Base-by-base conservation (phyloP, 495 filamentous ascomycete species). In the Aspergillus nidulans region DNA sequence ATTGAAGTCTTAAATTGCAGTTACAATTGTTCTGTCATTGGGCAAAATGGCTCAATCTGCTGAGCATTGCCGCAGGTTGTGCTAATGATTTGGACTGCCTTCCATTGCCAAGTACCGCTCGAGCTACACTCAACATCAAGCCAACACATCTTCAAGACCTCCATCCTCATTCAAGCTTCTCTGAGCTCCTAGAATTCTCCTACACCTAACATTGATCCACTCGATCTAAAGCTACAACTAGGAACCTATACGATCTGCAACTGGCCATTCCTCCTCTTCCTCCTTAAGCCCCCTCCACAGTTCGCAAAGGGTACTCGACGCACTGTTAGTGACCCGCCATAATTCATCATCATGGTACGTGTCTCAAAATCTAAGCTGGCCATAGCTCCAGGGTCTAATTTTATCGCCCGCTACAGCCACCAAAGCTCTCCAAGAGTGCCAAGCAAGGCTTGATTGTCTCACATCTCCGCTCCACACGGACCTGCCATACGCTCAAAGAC, bases 401-500 rank as follows among this genome's bases (percentile, higher is more conserved):
- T 25, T 25, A 25, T 24, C 15, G 18, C 4, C 15, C 13, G 23
- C 60, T 41, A 54, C 57, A 86, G 84, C 77, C 84, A 18, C 84
- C 86, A 26, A 90, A 88, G 68, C 70, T 78, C 32, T 76, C 83
- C 32, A 78, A 80, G 56, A 70, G 73, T 16, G 78, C 78, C 13
- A 91, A 90, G 68, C 80, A 81, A 55, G 69, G 77, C 15, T 71
- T 80, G 23, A 85, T 89, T 59, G 71, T 88, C 53, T 63, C 74
- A 18, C 85, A 85, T 71, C 77, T 91, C 60, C 84, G 81, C 52
- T 72, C 77, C 39, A 83, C 83, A 6, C 72, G 78, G 44, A 81
- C 81, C 28, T 86, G 84, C 15, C 84, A 89, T 73, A 84, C 79
- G 43, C 73, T 91, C 68, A 89, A 87, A 65, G 87, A 91, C 53